Conservation (phyloP, 2,329 filamentous ascomycete species). For the Pseudonectria buxi region DNA sequence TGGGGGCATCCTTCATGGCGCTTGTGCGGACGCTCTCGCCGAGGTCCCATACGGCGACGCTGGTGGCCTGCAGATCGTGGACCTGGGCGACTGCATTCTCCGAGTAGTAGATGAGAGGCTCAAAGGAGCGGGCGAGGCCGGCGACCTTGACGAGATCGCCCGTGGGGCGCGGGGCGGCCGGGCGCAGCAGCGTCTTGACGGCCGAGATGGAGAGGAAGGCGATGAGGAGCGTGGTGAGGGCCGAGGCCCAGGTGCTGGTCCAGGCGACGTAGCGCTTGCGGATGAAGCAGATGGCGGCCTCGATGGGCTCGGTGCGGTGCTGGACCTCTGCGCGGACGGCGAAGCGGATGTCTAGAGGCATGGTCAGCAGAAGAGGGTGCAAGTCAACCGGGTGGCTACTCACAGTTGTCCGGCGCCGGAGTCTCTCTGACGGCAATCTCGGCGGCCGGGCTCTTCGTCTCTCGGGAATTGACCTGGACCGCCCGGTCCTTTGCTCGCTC, state of each 20-base stretch:
- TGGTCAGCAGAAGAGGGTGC: background rate
- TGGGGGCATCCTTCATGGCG: constrained; percentile 82
- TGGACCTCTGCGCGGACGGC: constrained; percentile 81
- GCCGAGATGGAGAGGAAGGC: constrained; percentile 59
- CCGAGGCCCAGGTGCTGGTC: constrained; percentile 63
- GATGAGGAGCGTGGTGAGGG: constrained; percentile 55
- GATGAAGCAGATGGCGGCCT: constrained; percentile 60
- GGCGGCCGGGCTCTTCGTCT: constrained; percentile 19
- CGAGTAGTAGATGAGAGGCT: constrained; percentile 90
- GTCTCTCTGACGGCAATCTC: constrained; percentile 17
- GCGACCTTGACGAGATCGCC: constrained; percentile 83
- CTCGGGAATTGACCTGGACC: constrained; percentile 27
- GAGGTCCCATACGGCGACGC: constrained; percentile 90
- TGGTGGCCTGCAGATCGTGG: constrained; percentile 80
- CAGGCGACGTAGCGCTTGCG: constrained; percentile 52
- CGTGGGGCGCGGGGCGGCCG: constrained; percentile 43
- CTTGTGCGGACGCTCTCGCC: constrained; percentile 82
- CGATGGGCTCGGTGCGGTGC: constrained; percentile 78
- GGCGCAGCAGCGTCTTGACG: constrained; percentile 61
- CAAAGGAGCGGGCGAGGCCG: constrained; percentile 81
- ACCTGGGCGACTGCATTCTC: constrained; percentile 84
- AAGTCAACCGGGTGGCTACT: constrained; percentile 17
- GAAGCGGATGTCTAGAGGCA: constrained; percentile 71
- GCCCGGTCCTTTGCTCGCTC: constrained; percentile 36
- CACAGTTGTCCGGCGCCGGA: constrained; percentile 43